Evolutionary conservation across 306 rosid genomes (phyloP).

Genomic region (Quillaja saponaria): DNA sequence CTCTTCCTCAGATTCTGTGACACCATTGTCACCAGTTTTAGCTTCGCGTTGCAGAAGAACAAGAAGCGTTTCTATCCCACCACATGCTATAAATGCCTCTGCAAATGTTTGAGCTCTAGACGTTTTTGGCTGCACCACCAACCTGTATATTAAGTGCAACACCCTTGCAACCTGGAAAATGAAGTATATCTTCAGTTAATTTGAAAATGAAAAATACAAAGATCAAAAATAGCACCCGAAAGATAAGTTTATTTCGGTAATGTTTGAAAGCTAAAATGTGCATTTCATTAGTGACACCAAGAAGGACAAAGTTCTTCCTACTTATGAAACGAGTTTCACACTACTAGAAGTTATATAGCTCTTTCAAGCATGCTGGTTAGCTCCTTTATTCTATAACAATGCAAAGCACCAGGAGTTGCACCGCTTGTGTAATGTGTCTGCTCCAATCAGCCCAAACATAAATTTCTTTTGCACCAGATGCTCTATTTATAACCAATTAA

Average conservation of each 20-base stretch:
- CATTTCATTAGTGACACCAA: conserved; percentile 10
- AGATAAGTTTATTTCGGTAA: conserved; percentile 13
- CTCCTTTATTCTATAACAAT: no score
- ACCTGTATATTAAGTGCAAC: conserved; percentile 85
- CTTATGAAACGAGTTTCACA: neutral
- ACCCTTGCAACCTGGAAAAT: conserved; percentile 84
- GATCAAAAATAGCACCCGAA: conserved; percentile 15
- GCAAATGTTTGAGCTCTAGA: conserved; percentile 81
- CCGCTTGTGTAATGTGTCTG: no score
- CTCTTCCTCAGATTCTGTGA: conserved; percentile 41
- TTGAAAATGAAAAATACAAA: conserved; percentile 16
- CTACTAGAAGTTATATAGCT: no score
- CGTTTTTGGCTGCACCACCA: conserved; percentile 88
- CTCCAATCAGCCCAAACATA: no score
- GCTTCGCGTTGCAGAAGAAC: conserved; percentile 91
- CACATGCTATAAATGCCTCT: conserved; percentile 83
- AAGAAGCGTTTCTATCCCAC: conserved; percentile 92
- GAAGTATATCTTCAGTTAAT: conserved; percentile 29
- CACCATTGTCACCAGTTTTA: conserved; percentile 70
- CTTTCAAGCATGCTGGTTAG: no score
- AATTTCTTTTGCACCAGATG: no score
- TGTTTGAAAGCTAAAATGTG: conserved; percentile 29
- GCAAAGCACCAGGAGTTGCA: no score
- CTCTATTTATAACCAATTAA: no score
- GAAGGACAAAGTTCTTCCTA: conserved; percentile 19